Evolutionary conservation across 2,329 filamentous ascomycete species (phyloP), one percentile per base, ranked within the genome.

Genomic region (Diaporthe caulivora): DNA sequence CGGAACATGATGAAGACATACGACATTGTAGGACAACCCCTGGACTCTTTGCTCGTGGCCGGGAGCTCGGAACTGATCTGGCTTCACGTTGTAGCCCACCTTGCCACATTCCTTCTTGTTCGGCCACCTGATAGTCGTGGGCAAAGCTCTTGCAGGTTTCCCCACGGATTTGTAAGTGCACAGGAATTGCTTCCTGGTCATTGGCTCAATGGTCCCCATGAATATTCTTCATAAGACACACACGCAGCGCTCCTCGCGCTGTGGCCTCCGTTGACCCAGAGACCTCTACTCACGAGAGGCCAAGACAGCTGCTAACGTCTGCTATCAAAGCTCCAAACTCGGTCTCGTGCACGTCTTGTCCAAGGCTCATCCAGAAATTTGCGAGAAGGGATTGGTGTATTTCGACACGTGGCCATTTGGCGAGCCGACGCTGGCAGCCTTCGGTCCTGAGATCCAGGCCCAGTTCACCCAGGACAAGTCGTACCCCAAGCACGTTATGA

Each of bases 371-470:
- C 79, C 81, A 13, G 80, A 82, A 26, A 57, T 80, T 29, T 75
- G 75, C 9, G 76, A 76, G 18, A 67, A 76, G 8, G 81, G 81
- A 70, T 60, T 80, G 37, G 72, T 81, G 55, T 82, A 85, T 72
- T 75, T 85, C 57, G 84, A 86, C 68, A 72, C 80, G 18, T 84
- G 82, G 81, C 84, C 84, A 5, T 75, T 85, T 18, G 76, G 76
- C 2, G 62, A 73, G 7, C 79, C 81, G 6, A 81, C 83, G 76
- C 37, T 83, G 7, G 78, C 82, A n/a, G 78, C 84, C 51, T 78
- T 78, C 70, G 77, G 83, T 64, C 82, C 84, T 2, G 81, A 81
- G 58, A 81, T 81, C 7, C 6, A 10, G 54, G 77, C 81, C 3
- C 82, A 83, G 57, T 80, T 84, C 70, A 81, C 79, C n/a, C 82